These are phyloP conservation scores for Moringa oleifera DNA, from an alignment of 345 rosid genomes.

Conservation along the genomic window DNA sequence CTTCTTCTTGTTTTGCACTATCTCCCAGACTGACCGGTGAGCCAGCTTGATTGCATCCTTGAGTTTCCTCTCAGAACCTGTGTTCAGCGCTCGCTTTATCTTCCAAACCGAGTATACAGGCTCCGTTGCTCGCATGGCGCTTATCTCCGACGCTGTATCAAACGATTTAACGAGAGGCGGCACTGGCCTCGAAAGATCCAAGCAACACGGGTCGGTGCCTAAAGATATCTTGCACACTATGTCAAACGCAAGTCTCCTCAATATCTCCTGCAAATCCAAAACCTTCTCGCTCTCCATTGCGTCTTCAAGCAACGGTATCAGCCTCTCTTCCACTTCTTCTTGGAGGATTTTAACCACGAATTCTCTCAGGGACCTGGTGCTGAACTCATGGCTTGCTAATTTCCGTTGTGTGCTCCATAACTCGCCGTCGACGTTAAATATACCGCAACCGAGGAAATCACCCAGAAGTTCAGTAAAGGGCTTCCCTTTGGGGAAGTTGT, in stretches of 20 bases:
- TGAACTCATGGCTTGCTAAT: slow-evolving; percentile 74
- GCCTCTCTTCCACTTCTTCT: slow-evolving; percentile 45
- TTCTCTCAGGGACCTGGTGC: slow-evolving; percentile 49
- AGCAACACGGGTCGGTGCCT: slow-evolving; percentile 49
- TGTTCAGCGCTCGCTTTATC: slow-evolving; percentile 40
- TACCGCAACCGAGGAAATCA: slow-evolving; percentile 75
- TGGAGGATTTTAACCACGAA: slow-evolving; percentile 42
- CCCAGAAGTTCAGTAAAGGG: slow-evolving; percentile 75
- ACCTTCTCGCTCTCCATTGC: slow-evolving; percentile 17
- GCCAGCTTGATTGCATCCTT: slow-evolving; percentile 35
- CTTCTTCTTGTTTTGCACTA: slow-evolving; percentile 34
- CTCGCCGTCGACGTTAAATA: slow-evolving; percentile 81
- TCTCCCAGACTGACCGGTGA: slow-evolving; percentile 29
- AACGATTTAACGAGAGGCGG: slow-evolving; percentile 43
- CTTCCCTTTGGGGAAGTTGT: slow-evolving; percentile 77
- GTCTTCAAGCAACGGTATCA: slow-evolving; percentile 45
- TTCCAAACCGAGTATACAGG: slow-evolving; percentile 59
- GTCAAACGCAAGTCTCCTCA: slow-evolving; percentile 58
- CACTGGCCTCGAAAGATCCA: slow-evolving; percentile 38
- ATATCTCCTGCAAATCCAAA: slow-evolving; percentile 53
- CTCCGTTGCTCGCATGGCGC: slow-evolving; percentile 52
- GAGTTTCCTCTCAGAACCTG: slow-evolving; percentile 58
- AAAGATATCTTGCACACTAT: slow-evolving; percentile 40
- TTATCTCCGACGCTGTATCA: slow-evolving; percentile 44
- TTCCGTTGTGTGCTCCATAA: slow-evolving; percentile 63